phyloP scores from a whole-genome alignment of 768 basidiomycete genomes.

The Coprinopsis strossmayeri region DNA sequence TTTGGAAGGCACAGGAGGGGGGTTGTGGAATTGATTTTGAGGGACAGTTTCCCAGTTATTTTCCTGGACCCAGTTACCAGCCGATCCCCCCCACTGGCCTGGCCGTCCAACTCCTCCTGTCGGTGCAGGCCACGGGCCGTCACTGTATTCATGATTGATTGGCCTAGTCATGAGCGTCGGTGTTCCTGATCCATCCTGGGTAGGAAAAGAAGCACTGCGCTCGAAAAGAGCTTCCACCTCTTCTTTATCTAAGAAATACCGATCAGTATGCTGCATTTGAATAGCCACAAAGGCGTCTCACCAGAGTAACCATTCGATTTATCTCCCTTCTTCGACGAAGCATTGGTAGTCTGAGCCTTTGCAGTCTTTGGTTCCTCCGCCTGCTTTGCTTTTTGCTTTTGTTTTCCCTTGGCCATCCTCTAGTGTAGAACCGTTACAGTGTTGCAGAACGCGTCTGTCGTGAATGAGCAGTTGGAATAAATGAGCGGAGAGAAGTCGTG shows the following conservation, averaged over 20 bases:
- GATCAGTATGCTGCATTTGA: not conserved
- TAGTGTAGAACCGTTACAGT: no score
- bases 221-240: not conserved
- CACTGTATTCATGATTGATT: not conserved
- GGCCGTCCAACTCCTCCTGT: not conserved
- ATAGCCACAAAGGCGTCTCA: not conserved
- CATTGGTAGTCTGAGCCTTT: not conserved
- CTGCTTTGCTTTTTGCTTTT: constrained; percentile 4
- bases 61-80: not conserved
- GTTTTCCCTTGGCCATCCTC: constrained; percentile 11
- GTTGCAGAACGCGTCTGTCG: no score
- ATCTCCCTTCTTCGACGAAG: not conserved
- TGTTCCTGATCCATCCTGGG: not conserved
- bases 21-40: constrained; percentile 10
- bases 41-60: not conserved
- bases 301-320: not conserved
- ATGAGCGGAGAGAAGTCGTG: no score
- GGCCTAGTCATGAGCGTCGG: not conserved
- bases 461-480: no score
- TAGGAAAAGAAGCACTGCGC: not conserved
- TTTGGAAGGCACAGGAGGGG: constrained; percentile 7
- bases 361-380: constrained; percentile 5
- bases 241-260: not conserved
- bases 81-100: not conserved
- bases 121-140: not conserved